These are phyloP conservation scores for Heterobasidion parviporum DNA, from an alignment of 1,284 basidiomycete genomes.

Conservation along the genomic window DNA sequence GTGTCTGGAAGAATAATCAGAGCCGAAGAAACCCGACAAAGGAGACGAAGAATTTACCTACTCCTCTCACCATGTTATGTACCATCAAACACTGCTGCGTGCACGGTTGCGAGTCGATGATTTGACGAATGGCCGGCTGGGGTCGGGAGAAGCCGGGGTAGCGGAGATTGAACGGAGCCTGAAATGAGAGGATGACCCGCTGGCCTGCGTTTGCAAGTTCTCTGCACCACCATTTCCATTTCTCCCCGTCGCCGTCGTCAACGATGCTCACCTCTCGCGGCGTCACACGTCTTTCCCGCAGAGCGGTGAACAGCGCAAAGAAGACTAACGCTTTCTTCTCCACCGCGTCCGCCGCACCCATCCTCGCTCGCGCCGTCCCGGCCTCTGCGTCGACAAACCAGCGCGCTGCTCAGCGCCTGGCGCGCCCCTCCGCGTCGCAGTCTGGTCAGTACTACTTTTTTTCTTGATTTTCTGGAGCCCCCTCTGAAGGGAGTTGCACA, in stretches of 20 bases:
- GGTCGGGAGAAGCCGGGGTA: background rate
- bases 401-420: conserved; percentile 32
- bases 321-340: conserved; percentile 73
- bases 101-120: too few species aligned
- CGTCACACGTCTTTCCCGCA: conserved; percentile 75
- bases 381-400: conserved; percentile 19
- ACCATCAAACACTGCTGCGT: too few species aligned
- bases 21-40: too few species aligned
- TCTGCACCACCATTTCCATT: conserved; percentile 8
- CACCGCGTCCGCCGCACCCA: conserved; percentile 44
- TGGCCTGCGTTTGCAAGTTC: conserved; percentile 3
- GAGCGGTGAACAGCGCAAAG: conserved; percentile 66
- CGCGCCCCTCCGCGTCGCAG: conserved; percentile 32
- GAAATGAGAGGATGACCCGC: conserved; percentile 3
- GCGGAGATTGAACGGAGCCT: conserved; percentile 12
- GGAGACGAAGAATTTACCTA: too few species aligned
- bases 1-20: too few species aligned
- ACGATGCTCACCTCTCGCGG: conserved; percentile 76
- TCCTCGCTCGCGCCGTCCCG: conserved; percentile 27
- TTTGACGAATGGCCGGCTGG: too few species aligned
- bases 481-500: conserved; percentile 10
- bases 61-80: too few species aligned
- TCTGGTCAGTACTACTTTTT: conserved; percentile 27
- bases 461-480: conserved; percentile 8
- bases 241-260: conserved; percentile 25